Base-by-base conservation (phyloP, 169 alveolate genomes). In the Plasmodium relictum region DNA sequence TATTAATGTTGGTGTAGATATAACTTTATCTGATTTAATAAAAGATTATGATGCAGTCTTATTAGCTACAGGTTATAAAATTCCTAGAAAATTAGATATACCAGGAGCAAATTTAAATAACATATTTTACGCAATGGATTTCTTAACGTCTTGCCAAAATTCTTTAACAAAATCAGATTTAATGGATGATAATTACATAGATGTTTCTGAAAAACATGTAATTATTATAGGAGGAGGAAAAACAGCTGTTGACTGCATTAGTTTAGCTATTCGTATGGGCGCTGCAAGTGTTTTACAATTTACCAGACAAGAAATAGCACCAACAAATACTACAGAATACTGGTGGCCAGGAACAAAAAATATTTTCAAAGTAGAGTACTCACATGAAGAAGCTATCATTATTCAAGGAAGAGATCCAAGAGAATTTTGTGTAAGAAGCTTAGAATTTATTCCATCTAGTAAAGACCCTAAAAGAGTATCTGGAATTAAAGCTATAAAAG, bases 141-240 rank as follows among this genome's bases (percentile, higher is more conserved):
- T 78, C 74, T 80, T 93, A 58, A 71, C 92, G 37, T 44, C 76
- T 37, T 86, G 88, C 74, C 92, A 92, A 74, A 88, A 83, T 88
- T 86, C 93, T 14, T 70, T 92, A 66, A 18, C 73, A 41, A 89
- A 88, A 62, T 86, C 93, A 2, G 76, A 56, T 59, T 71, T 80
- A 10, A 63, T 70, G 18, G 94, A 90, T 62, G 93, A 80, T 0
- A 83, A 86, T 73, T 65, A 88, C 48, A 73, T 86, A 37, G 94
- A 71, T 37, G 88, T 91, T 66, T 83, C 92, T 72, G 96, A 89
- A 78, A 88, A 74, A 74, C 93, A 88, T 71, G 96, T 93, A 24
- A 80, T 93, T 20, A 93, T 93, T 59, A 70, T 93, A 31, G 96
- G 96, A 0, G 96, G 96, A n/a, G 96, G 96, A 56, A 93, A 93